phyloP scores from a whole-genome alignment of 2,329 filamentous ascomycete species.

The Penicillium sp. region DNA sequence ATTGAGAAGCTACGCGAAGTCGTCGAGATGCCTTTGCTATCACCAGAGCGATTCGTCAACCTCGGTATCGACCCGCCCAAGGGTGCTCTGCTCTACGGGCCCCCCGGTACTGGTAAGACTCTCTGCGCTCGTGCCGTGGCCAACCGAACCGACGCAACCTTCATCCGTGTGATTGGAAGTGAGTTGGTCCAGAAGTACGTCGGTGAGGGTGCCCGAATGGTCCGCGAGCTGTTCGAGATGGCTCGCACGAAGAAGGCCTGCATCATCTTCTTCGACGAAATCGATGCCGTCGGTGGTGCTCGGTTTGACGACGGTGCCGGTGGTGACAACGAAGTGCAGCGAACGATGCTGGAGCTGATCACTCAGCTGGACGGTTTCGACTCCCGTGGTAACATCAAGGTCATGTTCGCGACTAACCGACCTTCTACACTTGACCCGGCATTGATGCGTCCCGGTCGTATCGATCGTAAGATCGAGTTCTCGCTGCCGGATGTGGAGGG shows the following conservation, averaged over 20 bases:
- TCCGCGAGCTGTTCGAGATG: slow-evolving; percentile 98
- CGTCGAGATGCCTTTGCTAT: slow-evolving; percentile 95
- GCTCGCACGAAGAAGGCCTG: slow-evolving; percentile 98
- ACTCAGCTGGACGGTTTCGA: slow-evolving; percentile 97
- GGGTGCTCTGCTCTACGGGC: slow-evolving; percentile 91
- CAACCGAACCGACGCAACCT: slow-evolving; percentile 96
- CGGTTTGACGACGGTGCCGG: slow-evolving; percentile 95
- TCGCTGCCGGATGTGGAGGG: slow-evolving; percentile 94
- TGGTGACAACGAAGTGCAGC: slow-evolving; percentile 94
- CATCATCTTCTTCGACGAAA: slow-evolving; percentile 99
- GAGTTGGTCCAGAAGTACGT: slow-evolving; percentile 99
- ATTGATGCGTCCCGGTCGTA: slow-evolving; percentile 92
- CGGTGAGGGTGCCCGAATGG: slow-evolving; percentile 96
- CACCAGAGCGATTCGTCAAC: slow-evolving; percentile 93
- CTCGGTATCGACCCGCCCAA: slow-evolving; percentile 99
- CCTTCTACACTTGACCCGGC: slow-evolving; percentile 95
- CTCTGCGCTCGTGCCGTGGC: slow-evolving; percentile 95
- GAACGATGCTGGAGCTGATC: slow-evolving; percentile 97
- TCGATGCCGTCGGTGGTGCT: slow-evolving; percentile 90
- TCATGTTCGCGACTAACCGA: slow-evolving; percentile 98
- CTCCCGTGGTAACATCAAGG: slow-evolving; percentile 95
- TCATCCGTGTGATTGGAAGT: slow-evolving; percentile 96
- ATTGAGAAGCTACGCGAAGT: slow-evolving; percentile 98
- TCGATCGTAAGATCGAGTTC: slow-evolving; percentile 98
- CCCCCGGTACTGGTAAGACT: slow-evolving; percentile 97